These are phyloP conservation scores for Candida glucosophila DNA, from an alignment of 1,139 yeast species.

Conservation along the genomic window DNA sequence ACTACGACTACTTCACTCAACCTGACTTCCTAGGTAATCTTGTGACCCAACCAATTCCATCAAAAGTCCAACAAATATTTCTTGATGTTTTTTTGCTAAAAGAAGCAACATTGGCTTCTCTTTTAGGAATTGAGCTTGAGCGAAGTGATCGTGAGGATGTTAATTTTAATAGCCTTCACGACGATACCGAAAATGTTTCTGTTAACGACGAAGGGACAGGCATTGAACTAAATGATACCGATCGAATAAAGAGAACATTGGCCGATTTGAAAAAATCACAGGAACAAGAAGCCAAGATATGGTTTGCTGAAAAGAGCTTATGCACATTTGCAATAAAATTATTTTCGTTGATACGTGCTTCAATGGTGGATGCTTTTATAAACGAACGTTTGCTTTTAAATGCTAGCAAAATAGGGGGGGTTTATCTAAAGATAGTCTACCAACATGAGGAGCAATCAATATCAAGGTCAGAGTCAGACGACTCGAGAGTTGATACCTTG, in stretches of 20 bases:
- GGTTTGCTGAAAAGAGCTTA: constrained; percentile 38
- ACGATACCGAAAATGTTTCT: constrained; percentile 8
- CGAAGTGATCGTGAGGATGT: constrained; percentile 54
- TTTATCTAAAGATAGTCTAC: constrained; percentile 17
- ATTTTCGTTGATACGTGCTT: constrained; percentile 33
- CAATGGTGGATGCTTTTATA: constrained; percentile 22
- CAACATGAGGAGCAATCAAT: constrained; percentile 11
- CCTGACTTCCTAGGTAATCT: constrained; percentile 9
- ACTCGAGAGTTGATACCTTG: constrained; percentile 1
- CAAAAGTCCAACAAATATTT: constrained; percentile 15
- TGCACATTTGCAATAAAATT: constrained; percentile 45
- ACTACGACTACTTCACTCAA: constrained; percentile 17
- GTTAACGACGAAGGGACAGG: constrained; percentile 12
- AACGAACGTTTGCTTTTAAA: constrained; percentile 40
- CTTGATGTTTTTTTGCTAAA: constrained; percentile 24
- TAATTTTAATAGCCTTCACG: constrained; percentile 31
- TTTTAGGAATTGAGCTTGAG: constrained; percentile 32
- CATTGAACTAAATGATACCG: constrained; percentile 17
- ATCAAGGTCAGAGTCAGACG: no score
- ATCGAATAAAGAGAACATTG: constrained; percentile 3
- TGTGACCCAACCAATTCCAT: constrained; percentile 11
- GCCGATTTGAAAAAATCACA: constrained; percentile 10
- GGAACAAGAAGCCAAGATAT: constrained; percentile 10
- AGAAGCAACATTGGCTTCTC: constrained; percentile 22
- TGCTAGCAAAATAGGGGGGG: constrained; percentile 36